These are phyloP conservation scores for Camelina hispida DNA, from an alignment of 345 rosid species.

Conservation along the genomic window DNA sequence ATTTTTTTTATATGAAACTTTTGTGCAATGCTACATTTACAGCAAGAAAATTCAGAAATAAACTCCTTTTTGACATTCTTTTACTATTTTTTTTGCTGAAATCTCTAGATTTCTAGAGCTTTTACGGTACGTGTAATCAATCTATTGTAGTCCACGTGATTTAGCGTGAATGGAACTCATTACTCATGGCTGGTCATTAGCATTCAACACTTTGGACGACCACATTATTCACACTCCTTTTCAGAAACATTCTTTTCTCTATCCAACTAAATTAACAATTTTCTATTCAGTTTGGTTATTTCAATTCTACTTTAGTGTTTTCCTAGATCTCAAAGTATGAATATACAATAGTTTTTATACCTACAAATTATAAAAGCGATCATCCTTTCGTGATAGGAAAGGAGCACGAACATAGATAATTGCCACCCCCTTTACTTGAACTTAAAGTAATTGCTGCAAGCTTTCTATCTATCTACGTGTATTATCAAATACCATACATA, in stretches of 20 bases:
- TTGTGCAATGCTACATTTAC: slow-evolving; percentile 10
- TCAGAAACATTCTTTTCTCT: neutral
- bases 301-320: slow-evolving; percentile 4
- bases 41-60: neutral
- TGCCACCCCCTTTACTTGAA: slow-evolving; percentile 34
- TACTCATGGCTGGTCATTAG: slow-evolving; percentile 12
- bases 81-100: neutral
- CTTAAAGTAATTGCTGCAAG: slow-evolving; percentile 21
- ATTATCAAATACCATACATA: slow-evolving; percentile 12
- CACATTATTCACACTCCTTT: slow-evolving; percentile 4
- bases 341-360: neutral
- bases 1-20: neutral
- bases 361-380: slow-evolving; percentile 12
- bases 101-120: neutral
- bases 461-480: slow-evolving; percentile 24
- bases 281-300: neutral
- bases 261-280: neutral
- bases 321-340: slow-evolving; percentile 19
- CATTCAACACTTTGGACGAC: slow-evolving; percentile 3
- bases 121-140: slow-evolving; percentile 5
- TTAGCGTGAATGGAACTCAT: slow-evolving; percentile 12
- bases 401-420: slow-evolving; percentile 27
- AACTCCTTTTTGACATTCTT: neutral
- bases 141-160: neutral
- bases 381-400: slow-evolving; percentile 25